A percentile compares a stretch with the other conserved stretches of the same genome.
phyloP scores from a whole-genome alignment of 257 asterid genomes.

The Schizonepeta tenuifolia region DNA sequence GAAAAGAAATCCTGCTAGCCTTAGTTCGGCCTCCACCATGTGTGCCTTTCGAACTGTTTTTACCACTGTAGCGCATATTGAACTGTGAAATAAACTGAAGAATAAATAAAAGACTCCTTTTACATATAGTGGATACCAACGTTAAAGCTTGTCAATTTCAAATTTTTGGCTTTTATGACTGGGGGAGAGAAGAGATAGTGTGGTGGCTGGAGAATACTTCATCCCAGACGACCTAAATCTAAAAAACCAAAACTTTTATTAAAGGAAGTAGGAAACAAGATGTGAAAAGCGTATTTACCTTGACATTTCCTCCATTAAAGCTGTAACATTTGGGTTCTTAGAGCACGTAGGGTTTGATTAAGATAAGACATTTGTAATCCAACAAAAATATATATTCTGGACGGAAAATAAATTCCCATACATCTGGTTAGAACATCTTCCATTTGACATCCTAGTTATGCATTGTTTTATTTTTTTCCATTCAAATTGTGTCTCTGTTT shows the following conservation, averaged over 20 bases:
- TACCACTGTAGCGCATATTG: background rate
- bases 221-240: no score
- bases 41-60: background rate
- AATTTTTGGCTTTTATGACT: background rate
- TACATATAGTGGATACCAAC: no score
- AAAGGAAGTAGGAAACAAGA: background rate
- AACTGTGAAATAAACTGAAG: background rate
- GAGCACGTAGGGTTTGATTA: background rate
- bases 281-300: background rate
- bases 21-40: background rate
- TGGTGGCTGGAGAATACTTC: background rate
- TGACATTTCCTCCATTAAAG: background rate
- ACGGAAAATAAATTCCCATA: background rate
- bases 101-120: no score
- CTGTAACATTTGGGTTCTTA: background rate
- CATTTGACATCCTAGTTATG: background rate
- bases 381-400: background rate
- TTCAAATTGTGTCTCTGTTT: background rate
- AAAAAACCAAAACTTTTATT: no score
- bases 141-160: background rate
- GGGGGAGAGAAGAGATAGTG: background rate
- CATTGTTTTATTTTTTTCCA: constrained; percentile 7
- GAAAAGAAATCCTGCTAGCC: background rate
- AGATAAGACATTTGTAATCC: background rate
- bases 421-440: background rate